Evolutionary conservation across 768 basidiomycete species (phyloP), one percentile per base, ranked within the genome.

Genomic region (Holtermanniella nyarrowii): DNA sequence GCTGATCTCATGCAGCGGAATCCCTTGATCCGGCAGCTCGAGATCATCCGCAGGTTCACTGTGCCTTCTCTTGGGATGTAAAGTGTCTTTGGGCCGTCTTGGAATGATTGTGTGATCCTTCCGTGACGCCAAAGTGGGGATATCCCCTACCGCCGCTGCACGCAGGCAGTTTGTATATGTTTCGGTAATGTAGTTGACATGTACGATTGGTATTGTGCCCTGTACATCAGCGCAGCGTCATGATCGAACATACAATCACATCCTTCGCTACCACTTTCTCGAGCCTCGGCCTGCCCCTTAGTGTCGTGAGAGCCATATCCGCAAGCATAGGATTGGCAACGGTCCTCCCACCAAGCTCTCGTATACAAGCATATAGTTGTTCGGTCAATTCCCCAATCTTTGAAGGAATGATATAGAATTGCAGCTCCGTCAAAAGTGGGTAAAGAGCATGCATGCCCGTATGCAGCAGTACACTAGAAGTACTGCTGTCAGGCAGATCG

Each of bases 361-460:
- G 62, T 14, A 71, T 61, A 31, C 55, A 49, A 12, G 41, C 42
- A 44, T 67, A 67, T 20, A 66, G 52, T 18, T 43, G 44, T 3
- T 44, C 49, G 14, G 69, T 21, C 16, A 65, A 54, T 3, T 39
- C 58, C n/a, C 66, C 66, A 14, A 71, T 42, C 42, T 71, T 71
- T 23, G 63, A 65, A 1, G 65, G 54, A 5, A 71, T 39, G 45
- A 71, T 56, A 44, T 68, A 59, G 42, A 71, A 65, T 14, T 62
- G 46, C 5, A 71, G 49, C 44, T 56, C 55, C 10, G 63, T 56
- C 25, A 71, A 65, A 4, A 69, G 50, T 2, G 66, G 65, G 47
- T 64, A 66, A 0, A 71, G 59, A n/a, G 12, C 5, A 23, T 7
- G 7, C 16, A 7, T 16, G 10, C 10, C 31, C 7, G 31, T 7